These are phyloP conservation scores for Phalaenopsis aphrodite DNA, from an alignment of 106 monocot species.

Conservation along the genomic window DNA sequence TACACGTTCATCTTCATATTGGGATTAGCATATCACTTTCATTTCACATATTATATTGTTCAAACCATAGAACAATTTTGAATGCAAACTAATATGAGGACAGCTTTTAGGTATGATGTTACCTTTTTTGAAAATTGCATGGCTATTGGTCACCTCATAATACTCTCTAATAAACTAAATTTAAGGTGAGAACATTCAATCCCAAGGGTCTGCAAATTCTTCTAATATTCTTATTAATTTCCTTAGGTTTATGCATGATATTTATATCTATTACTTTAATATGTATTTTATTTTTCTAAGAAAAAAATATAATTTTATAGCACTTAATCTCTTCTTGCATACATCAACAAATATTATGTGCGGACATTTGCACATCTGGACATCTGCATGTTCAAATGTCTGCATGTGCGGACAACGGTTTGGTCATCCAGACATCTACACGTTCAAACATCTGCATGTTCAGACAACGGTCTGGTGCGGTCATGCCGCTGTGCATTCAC, in stretches of 20 bases:
- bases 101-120: background rate
- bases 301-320: no score
- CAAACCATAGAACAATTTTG: background rate
- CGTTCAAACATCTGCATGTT: no score
- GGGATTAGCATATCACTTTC: constrained; percentile 5
- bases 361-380: no score
- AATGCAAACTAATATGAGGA: background rate
- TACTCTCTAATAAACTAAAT: background rate
- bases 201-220: background rate
- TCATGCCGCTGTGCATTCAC: no score
- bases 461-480: no score
- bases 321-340: background rate
- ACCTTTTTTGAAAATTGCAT: background rate
- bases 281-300: background rate
- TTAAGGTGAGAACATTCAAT: background rate
- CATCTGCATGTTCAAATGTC: no score
- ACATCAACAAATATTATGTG: background rate
- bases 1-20: background rate
- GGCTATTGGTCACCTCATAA: background rate
- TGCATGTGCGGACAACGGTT: no score
- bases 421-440: no score
- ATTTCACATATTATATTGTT: constrained; percentile 1
- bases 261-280: background rate
- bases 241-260: background rate
- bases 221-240: background rate